Evolutionary conservation across 208 protist genomes (phyloP), one percentile per base, ranked within the genome.

Genomic region (Acanthamoeba divionensis): DNA sequence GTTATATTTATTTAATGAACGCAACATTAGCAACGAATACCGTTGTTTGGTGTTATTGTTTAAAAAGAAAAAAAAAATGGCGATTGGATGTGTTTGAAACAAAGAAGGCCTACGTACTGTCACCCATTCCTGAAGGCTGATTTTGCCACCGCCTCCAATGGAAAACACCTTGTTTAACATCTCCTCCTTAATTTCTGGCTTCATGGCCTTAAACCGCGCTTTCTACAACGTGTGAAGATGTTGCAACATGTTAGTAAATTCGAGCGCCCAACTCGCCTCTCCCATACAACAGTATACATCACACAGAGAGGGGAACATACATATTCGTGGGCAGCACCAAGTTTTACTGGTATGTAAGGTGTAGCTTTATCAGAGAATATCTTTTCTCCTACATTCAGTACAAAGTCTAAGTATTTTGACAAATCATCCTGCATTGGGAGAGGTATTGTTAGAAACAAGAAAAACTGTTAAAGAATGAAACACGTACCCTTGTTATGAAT

Each of bases 161-260:
- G 71, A 44, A 36, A 82, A 82, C 6, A 50, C 60, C n/a, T 82
- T 82, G 26, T 57, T 82, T 13, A 82, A 36, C 44, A 82, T 82
- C 45, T 82, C 71, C 24, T 82, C 71, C 60, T 31, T n/a, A 50
- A 82, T 82, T 26, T 57, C 47, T 15, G 54, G 54, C 71, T 82
- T 82, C 71, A 82, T 82, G 3, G 31, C 15, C 47, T 82, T 82
- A 18, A 82, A 82, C 31, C 71, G 71, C 47, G 44, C 44, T 29
- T 29, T 82, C 71, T 82, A 33, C 18, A 24, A n/a, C n/a, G n/a
- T 73, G 10, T 24, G 18, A 10, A 24, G 8, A 31, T 8, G 62
- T 67, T 18, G 62, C 62, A 31, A n/a, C n/a, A n/a, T n/a, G n/a
- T n/a, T n/a, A n/a, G n/a, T n/a, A n/a, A n/a, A n/a, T n/a, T n/a